Evolutionary conservation across 2,329 filamentous ascomycete genomes (phyloP).

Genomic region (Colletotrichum melonis): DNA sequence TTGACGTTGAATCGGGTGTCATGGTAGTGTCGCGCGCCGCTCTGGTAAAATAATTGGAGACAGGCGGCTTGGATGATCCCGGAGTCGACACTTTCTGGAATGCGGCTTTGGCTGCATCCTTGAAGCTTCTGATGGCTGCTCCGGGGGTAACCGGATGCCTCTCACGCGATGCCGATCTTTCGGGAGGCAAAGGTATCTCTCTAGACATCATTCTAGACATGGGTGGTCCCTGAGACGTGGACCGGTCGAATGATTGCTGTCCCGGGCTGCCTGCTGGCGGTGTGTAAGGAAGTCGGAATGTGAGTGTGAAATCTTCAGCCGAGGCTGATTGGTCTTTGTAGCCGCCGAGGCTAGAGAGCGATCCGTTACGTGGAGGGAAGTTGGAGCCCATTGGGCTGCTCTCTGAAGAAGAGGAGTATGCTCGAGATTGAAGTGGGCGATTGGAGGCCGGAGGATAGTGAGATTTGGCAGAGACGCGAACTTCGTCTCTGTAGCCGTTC

Average conservation of each 20-base stretch:
- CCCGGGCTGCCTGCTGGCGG: slow-evolving; percentile 22
- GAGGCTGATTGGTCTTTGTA: background rate
- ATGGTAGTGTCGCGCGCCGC: slow-evolving; percentile 7
- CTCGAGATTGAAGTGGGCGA: slow-evolving; percentile 24
- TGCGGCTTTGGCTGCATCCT: slow-evolving; percentile 49
- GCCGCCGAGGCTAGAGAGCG: background rate
- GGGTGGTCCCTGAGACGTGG: slow-evolving; percentile 3
- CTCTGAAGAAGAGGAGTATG: slow-evolving; percentile 21
- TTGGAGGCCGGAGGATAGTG: slow-evolving; percentile 34
- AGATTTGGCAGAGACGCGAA: slow-evolving; percentile 29
- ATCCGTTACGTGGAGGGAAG: slow-evolving; percentile 16
- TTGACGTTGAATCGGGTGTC: slow-evolving; percentile 30
- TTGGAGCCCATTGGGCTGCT: slow-evolving; percentile 9
- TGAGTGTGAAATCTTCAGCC: slow-evolving; percentile 21
- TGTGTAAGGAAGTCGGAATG: slow-evolving; percentile 32
- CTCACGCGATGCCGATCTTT: slow-evolving; percentile 7
- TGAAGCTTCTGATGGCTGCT: slow-evolving; percentile 40
- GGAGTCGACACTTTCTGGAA: slow-evolving; percentile 39
- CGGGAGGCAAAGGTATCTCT: slow-evolving; percentile 10
- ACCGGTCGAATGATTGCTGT: slow-evolving; percentile 20
- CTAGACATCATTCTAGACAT: background rate
- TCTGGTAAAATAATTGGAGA: slow-evolving; percentile 28
- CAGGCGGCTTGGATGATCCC: slow-evolving; percentile 31
- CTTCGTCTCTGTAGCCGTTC: slow-evolving; percentile 31
- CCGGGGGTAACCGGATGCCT: slow-evolving; percentile 11